A percentile compares a stretch with the other conserved stretches of the same genome.
Conservation (phyloP, 495 filamentous ascomycete genomes). For the Talaromyces ruber region DNA sequence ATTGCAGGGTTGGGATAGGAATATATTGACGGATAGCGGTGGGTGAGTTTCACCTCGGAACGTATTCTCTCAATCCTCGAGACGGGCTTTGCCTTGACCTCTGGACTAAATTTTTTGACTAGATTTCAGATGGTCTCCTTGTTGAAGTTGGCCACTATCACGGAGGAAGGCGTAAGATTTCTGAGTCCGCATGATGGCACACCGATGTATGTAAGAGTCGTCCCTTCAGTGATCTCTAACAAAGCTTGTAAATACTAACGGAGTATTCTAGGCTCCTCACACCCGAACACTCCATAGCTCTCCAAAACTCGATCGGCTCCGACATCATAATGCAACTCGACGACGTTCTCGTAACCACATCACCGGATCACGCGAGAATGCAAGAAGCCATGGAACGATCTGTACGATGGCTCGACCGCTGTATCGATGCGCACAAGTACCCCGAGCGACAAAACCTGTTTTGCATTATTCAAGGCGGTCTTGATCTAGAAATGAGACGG, state of each 20-base stretch:
- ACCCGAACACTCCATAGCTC: slow-evolving; percentile 90
- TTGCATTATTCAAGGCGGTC: slow-evolving; percentile 94
- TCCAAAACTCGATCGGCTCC: slow-evolving; percentile 95
- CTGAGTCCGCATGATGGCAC: slow-evolving; percentile 88
- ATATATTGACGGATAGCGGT: slow-evolving; percentile 94
- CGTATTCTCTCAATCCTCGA: not conserved
- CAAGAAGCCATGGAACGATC: slow-evolving; percentile 91
- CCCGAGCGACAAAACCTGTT: slow-evolving; percentile 88
- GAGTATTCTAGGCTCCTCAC: slow-evolving; percentile 64
- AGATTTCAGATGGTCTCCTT: slow-evolving; percentile 99
- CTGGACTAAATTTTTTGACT: not conserved
- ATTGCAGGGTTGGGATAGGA: slow-evolving; percentile 89
- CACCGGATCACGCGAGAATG: slow-evolving; percentile 78
- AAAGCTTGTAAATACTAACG: not conserved
- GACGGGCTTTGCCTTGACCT: not conserved
- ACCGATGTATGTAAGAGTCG: slow-evolving; percentile 65
- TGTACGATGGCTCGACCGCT: slow-evolving; percentile 97
- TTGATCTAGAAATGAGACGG: slow-evolving; percentile 81
- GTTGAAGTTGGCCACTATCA: slow-evolving; percentile 85
- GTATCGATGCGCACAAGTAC: slow-evolving; percentile 83
- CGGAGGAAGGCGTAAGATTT: slow-evolving; percentile 93
- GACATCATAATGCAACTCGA: slow-evolving; percentile 99
- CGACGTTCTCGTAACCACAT: slow-evolving; percentile 93
- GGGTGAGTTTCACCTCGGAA: slow-evolving; percentile 52
- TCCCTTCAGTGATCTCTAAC: not conserved